Evolutionary conservation across 2,329 filamentous ascomycete species (phyloP), one percentile per base, ranked within the genome.

Genomic region (Cytospora piceicola): DNA sequence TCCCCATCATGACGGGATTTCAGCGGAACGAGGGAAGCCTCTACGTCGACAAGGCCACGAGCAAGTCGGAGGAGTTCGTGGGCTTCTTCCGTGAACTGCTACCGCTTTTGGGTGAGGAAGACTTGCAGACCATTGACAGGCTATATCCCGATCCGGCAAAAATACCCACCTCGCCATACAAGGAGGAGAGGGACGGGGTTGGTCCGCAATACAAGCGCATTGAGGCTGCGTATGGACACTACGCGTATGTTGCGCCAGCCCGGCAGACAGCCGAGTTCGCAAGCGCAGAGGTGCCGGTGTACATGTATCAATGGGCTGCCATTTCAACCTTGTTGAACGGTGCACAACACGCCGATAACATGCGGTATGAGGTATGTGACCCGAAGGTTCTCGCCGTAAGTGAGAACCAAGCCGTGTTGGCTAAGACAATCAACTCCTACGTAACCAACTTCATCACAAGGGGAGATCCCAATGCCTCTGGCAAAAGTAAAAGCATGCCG

Each of bases 241-340:
- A 84, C 60, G 83, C 83, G 0, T 86, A 86, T 60, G 78, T 83
- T 0, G 79, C 80, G 0, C 83, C 84, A 0, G 82, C 83, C 0
- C 77, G 81, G 0, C 83, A 85, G 69, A 85, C 82, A 0, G 82
- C 80, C 0, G 71, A 77, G 36, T 77, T 77, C 36, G 82, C 29
- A 73, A 54, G 64, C 59, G 24, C 17, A 17, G 69, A 73, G 0
- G 71, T 73, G 0, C 78, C 82, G 0, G 78, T 84, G 0, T 85
- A 81, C 56, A 71, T 85, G 4, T 85, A 85, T 67, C 81, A 83
- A 71, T 85, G 84, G 84, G 84, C 84, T 0, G 71, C 83, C 0
- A 77, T 81, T 4, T 77, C 77, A 7, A 79, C 76, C 0, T 70
- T 82, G 0, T 68, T 79, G 15, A 77, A 77, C 11, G 80, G 82